Evolutionary conservation across 2,329 filamentous ascomycete species (phyloP).

Genomic region (Alternaria postmessia): DNA sequence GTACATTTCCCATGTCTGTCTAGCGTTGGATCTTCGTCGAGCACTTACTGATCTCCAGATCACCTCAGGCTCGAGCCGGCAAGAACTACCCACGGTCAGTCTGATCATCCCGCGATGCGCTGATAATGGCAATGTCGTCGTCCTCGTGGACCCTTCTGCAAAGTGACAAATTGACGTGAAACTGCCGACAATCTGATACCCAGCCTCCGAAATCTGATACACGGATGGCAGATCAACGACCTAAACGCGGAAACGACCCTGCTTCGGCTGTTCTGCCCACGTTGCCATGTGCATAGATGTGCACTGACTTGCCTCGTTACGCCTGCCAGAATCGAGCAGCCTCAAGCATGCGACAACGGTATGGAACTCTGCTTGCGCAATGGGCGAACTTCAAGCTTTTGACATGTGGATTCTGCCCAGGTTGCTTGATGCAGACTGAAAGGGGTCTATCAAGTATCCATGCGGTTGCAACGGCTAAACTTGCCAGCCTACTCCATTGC

Average conservation of each 20-base stretch:
- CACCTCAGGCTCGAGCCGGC: conserved; percentile 10
- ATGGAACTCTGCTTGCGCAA: conserved; percentile 1
- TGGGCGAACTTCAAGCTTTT: conserved; percentile 6
- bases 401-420: not conserved
- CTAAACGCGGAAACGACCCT: conserved; percentile 9
- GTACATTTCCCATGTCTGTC: conserved; percentile 7
- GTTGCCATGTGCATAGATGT: not conserved
- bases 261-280: conserved; percentile 5
- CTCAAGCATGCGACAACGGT: not conserved
- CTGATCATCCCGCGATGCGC: conserved; percentile 21
- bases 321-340: conserved; percentile 10
- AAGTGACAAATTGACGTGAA: conserved; percentile 45
- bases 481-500: conserved; percentile 22
- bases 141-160: conserved; percentile 23
- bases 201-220: conserved; percentile 41
- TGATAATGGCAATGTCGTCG: conserved; percentile 16
- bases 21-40: conserved; percentile 14
- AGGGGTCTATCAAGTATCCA: conserved; percentile 4
- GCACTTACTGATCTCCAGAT: conserved; percentile 15
- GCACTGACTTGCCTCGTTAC: conserved; percentile 9
- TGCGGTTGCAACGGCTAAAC: conserved; percentile 32
- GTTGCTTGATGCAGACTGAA: conserved; percentile 1
- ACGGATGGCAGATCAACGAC: conserved; percentile 40
- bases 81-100: conserved; percentile 27
- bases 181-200: conserved; percentile 47